phyloP scores from a whole-genome alignment of 352 stramenopile genomes.

The Globisporangium cylindrosporum region DNA sequence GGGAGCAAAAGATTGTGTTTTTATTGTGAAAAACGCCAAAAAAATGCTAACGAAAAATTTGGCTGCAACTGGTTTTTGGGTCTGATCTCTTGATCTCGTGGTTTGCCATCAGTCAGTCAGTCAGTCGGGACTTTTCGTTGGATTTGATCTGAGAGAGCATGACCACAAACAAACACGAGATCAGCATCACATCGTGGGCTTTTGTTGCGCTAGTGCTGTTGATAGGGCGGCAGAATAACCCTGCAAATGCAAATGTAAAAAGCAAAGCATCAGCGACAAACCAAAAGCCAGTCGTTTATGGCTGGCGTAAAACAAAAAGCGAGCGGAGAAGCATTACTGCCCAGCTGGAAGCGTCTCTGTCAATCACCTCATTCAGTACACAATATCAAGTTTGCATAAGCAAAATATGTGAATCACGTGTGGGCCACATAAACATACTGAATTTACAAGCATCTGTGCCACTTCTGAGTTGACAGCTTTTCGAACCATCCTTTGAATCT shows the following conservation, averaged over 20 bases:
- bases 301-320: background rate
- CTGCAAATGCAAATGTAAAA: background rate
- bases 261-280: background rate
- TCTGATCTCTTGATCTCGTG: background rate
- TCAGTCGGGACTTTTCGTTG: background rate
- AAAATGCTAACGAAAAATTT: background rate
- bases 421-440: background rate
- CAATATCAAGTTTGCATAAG: background rate
- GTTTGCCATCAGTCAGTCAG: background rate
- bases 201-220: background rate
- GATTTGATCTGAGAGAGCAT: background rate
- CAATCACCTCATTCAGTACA: background rate
- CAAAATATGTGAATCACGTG: background rate
- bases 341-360: background rate
- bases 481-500: background rate
- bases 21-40: background rate
- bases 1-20: background rate
- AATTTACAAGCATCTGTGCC: background rate
- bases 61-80: background rate
- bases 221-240: background rate
- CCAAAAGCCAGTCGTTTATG: background rate
- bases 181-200: too few relatives aligned
- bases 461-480: background rate
- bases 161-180: background rate
- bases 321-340: background rate